Conservation (phyloP, 2,329 filamentous ascomycete species). For the Ceratocystis albifundus region DNA sequence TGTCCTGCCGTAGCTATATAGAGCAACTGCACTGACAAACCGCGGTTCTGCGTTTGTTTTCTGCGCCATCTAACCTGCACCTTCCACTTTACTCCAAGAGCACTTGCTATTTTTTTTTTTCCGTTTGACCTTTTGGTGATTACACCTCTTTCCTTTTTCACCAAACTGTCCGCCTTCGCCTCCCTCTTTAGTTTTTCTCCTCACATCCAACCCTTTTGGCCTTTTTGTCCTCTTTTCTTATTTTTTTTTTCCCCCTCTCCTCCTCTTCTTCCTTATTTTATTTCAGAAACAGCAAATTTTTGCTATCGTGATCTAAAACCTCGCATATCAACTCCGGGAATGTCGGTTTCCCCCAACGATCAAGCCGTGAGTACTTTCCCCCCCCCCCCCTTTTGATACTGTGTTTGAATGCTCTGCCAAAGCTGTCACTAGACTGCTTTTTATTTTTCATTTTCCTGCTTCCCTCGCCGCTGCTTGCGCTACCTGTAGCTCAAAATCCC, state of each 20-base stretch:
- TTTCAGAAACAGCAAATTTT: neutral
- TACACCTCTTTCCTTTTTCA: slow-evolving; percentile 3
- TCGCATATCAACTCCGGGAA: neutral
- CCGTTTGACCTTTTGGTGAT: neutral
- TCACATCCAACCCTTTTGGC: neutral
- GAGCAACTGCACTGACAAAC: slow-evolving; percentile 1
- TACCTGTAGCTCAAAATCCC: neutral
- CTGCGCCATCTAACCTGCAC: slow-evolving; percentile 7
- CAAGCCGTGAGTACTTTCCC: neutral
- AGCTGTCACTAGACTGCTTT: neutral
- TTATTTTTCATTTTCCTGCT: neutral
- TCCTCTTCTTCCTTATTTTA: neutral
- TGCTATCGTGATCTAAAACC: neutral
- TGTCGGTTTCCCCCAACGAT: slow-evolving; percentile 6
- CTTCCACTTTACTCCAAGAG: slow-evolving; percentile 4
- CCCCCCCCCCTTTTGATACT: neutral
- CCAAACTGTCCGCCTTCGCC: neutral
- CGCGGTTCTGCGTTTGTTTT: slow-evolving; percentile 1
- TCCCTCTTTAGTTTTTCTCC: neutral
- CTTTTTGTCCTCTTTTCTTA: neutral
- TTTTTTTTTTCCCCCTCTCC: neutral
- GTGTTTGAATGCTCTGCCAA: too few relatives aligned
- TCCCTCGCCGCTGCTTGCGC: neutral
- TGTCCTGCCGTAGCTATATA: neutral
- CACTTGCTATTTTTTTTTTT: neutral